Conservation (phyloP, 305 asterid species). For the Fraxinus latifolia region DNA sequence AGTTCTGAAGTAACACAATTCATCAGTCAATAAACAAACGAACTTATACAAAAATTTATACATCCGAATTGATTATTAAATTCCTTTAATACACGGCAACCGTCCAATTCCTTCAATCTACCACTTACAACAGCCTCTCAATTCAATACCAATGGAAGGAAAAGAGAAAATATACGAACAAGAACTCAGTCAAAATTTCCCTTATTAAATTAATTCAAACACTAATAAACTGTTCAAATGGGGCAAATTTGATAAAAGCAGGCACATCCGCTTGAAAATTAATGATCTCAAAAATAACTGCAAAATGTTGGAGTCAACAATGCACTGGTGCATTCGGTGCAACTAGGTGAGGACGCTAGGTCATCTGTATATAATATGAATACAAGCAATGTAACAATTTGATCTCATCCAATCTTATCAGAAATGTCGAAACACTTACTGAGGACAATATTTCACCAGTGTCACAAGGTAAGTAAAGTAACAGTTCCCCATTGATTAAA, state of each 20-base stretch:
- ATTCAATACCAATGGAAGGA: neutral
- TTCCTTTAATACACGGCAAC: neutral
- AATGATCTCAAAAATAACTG: slow-evolving; percentile 6
- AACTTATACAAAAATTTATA: neutral
- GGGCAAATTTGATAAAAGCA: neutral
- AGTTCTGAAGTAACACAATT: neutral
- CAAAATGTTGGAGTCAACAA: neutral
- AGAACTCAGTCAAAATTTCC: neutral
- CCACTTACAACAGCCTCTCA: slow-evolving; percentile 1
- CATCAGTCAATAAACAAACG: neutral
- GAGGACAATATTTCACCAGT: neutral
- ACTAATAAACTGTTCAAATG: slow-evolving; percentile 12
- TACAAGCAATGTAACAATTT: neutral
- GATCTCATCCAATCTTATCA: neutral
- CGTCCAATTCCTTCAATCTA: neutral
- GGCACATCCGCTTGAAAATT: neutral
- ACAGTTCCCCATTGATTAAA: neutral
- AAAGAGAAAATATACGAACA: neutral
- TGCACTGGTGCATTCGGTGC: neutral
- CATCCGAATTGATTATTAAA: neutral
- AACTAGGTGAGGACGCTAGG: neutral
- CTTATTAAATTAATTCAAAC: neutral
- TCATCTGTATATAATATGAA: neutral
- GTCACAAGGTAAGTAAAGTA: neutral
- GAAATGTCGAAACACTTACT: neutral